Evolutionary conservation across 225 moss, liverwort and hornwort species (phyloP).

Genomic region (Thuidium tamariscinum): DNA sequence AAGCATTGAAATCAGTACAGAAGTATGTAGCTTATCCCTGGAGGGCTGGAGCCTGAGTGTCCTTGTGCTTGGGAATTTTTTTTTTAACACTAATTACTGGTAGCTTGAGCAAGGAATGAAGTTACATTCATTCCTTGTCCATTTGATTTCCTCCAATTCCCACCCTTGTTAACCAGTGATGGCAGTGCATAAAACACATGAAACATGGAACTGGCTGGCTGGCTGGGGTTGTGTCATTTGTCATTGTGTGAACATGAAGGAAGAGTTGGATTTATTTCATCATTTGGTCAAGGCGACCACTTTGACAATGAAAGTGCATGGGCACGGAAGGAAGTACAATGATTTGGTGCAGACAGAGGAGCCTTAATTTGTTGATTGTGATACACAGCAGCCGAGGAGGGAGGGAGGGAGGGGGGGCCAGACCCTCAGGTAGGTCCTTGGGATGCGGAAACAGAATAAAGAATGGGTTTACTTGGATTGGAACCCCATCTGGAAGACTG

Average conservation of each 20-base stretch:
- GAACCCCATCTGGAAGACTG: background rate
- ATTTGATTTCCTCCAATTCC: too few species aligned
- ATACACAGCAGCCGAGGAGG: constrained; percentile 7
- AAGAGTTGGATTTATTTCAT: background rate
- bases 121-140: too few species aligned
- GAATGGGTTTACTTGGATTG: background rate
- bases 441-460: background rate
- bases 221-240: background rate
- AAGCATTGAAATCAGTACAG: background rate
- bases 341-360: background rate
- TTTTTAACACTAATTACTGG: too few species aligned
- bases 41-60: too few species aligned
- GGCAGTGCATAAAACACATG: background rate
- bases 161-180: background rate
- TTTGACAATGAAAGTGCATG: background rate
- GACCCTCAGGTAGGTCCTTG: constrained; percentile 2
- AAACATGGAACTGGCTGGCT: background rate
- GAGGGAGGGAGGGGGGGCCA: background rate
- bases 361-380: constrained; percentile 23
- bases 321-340: background rate
- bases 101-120: background rate
- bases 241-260: background rate
- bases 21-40: background rate
- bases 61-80: background rate
- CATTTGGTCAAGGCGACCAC: constrained; percentile 14